These are phyloP conservation scores for Tephrocybe sp. DNA, from an alignment of 768 basidiomycete species.

Conservation along the genomic window DNA sequence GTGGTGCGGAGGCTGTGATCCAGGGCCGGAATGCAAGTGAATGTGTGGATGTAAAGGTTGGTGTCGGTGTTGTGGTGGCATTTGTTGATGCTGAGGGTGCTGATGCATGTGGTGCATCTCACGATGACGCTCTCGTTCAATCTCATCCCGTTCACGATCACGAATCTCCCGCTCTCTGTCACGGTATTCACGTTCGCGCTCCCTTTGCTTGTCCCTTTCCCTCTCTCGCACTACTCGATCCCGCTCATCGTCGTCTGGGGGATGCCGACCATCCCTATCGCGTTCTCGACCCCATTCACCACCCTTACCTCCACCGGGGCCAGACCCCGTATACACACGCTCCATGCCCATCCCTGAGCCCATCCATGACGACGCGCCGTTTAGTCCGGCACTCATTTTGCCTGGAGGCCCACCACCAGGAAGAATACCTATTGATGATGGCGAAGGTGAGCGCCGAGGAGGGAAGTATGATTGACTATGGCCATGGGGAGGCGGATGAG, in stretches of 20 bases:
- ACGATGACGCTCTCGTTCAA: slow-evolving; percentile 26
- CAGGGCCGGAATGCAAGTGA: slow-evolving; percentile 29
- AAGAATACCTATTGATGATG: slow-evolving; percentile 23
- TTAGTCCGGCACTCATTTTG: slow-evolving; percentile 20
- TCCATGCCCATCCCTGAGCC: slow-evolving; percentile 30
- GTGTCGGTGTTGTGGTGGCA: slow-evolving; percentile 34
- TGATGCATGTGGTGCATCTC: slow-evolving; percentile 33
- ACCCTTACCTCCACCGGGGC: slow-evolving; percentile 15
- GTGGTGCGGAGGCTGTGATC: slow-evolving; percentile 28
- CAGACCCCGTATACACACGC: slow-evolving; percentile 18
- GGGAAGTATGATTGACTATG: slow-evolving; percentile 14
- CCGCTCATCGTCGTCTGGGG: slow-evolving; percentile 20
- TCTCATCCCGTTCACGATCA: slow-evolving; percentile 22
- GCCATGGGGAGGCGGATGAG: slow-evolving; percentile 5
- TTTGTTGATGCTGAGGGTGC: slow-evolving; percentile 32
- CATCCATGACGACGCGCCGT: slow-evolving; percentile 31
- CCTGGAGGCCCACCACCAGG: slow-evolving; percentile 26
- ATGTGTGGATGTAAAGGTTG: slow-evolving; percentile 26
- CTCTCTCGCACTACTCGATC: slow-evolving; percentile 32
- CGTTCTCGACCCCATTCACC: slow-evolving; percentile 17
- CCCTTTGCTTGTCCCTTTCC: slow-evolving; percentile 25
- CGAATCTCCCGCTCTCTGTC: slow-evolving; percentile 19
- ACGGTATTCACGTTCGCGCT: slow-evolving; percentile 4
- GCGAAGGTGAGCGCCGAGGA: slow-evolving; percentile 35
- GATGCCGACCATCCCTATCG: slow-evolving; percentile 15